These are phyloP conservation scores for Musa troglodytarum DNA, from an alignment of 176 grass and related monocot genomes.

Conservation along the genomic window DNA sequence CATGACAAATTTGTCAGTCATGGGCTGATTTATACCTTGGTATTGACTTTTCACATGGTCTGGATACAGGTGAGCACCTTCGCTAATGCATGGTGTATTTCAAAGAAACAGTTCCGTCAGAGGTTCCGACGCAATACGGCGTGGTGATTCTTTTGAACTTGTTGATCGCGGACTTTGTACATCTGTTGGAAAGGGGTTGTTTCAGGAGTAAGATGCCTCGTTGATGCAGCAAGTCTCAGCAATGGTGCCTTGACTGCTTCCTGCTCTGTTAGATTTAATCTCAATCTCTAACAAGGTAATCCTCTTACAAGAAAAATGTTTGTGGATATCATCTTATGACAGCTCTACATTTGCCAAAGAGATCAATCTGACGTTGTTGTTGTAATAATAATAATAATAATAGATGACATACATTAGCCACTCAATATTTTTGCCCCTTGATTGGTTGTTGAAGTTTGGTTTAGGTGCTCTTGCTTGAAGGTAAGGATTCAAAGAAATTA, in stretches of 20 bases:
- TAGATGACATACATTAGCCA: no score
- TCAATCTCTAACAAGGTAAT: no score
- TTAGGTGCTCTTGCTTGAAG: no score
- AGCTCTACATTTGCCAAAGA: no score
- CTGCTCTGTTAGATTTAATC: background rate
- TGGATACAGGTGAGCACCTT: constrained; percentile 74
- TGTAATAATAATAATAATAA: no score
- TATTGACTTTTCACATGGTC: background rate
- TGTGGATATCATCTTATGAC: no score
- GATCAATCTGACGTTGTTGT: no score
- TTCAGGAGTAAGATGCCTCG: background rate
- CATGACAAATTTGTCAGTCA: no score
- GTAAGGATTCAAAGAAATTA: no score
- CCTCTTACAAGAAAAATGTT: no score
- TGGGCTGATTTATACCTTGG: background rate
- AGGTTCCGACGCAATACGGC: constrained; percentile 33
- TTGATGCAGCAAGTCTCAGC: background rate
- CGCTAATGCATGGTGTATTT: constrained; percentile 59
- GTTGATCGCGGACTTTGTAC: background rate
- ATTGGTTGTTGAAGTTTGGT: no score
- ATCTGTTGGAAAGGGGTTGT: background rate
- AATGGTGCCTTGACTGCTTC: background rate
- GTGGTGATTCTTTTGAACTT: constrained; percentile 13
- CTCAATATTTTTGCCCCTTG: no score
- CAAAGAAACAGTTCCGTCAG: constrained; percentile 64